A percentile compares a stretch with the other conserved stretches of the same genome.
These are phyloP conservation scores for Hyphodiscus sp. DNA, from an alignment of 2,329 filamentous ascomycete species.

Conservation along the genomic window DNA sequence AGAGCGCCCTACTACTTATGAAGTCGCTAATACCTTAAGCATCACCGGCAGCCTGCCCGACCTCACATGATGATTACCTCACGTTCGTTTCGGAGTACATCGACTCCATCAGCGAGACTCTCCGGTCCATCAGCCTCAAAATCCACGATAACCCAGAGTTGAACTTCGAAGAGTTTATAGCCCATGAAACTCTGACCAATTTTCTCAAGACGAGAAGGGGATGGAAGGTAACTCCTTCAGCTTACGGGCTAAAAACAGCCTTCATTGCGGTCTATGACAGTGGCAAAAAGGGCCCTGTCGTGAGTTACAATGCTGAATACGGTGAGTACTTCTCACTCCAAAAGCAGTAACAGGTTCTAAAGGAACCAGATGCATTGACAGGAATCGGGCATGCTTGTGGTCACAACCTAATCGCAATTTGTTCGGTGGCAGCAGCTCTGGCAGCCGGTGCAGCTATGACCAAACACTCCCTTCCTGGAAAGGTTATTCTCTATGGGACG, in stretches of 20 bases:
- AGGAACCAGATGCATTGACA: conserved; percentile 35
- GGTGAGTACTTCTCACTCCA: conserved; percentile 32
- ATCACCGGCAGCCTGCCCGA: not conserved
- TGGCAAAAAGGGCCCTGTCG: conserved; percentile 37
- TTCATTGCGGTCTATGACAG: conserved; percentile 40
- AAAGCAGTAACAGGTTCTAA: not conserved
- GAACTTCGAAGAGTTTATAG: conserved; percentile 43
- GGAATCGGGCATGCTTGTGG: conserved; percentile 37
- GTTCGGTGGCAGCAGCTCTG: conserved; percentile 33
- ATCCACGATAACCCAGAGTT: conserved; percentile 45
- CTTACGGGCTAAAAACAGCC: conserved; percentile 45
- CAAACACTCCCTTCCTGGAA: conserved; percentile 19
- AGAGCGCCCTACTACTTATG: not conserved
- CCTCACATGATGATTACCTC: conserved; percentile 16
- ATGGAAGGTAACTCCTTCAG: conserved; percentile 45
- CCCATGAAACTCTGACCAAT: conserved; percentile 43
- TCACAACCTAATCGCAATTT: conserved; percentile 38
- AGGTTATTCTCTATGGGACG: conserved; percentile 27
- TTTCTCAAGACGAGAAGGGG: conserved; percentile 38
- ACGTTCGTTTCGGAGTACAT: conserved; percentile 34
- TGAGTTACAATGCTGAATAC: conserved; percentile 41
- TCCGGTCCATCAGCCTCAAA: conserved; percentile 41
- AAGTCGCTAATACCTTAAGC: not conserved
- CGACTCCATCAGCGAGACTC: conserved; percentile 32
- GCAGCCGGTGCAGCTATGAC: conserved; percentile 25